Conservation (phyloP, 2,329 filamentous ascomycete species). For the Colletotrichum cuscutae region DNA sequence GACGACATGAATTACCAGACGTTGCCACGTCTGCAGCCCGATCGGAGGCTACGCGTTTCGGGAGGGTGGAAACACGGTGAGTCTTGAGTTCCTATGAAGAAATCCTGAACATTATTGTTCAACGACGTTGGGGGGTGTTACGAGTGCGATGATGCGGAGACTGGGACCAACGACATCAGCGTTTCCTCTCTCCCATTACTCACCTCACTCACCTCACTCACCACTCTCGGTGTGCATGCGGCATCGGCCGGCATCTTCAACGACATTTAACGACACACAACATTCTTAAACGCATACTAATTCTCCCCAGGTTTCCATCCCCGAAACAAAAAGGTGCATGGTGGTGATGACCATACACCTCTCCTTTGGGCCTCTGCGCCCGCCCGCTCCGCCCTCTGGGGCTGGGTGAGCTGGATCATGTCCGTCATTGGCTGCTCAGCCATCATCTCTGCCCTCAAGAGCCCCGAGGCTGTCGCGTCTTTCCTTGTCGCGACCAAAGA, state of each 20-base stretch:
- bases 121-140: too few relatives aligned
- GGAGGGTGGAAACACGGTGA: slow-evolving; percentile 33
- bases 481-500: slow-evolving; percentile 21
- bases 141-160: not conserved
- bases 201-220: not conserved
- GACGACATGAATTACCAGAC: slow-evolving; percentile 36
- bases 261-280: not conserved
- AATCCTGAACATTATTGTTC: too few relatives aligned
- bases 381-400: slow-evolving; percentile 44
- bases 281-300: not conserved
- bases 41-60: slow-evolving; percentile 31
- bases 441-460: slow-evolving; percentile 39
- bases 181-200: not conserved
- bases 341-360: slow-evolving; percentile 53
- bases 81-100: not conserved
- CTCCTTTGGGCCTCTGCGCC: slow-evolving; percentile 42
- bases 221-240: not conserved
- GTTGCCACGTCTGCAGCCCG: slow-evolving; percentile 28
- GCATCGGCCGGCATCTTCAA: not conserved
- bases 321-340: slow-evolving; percentile 39
- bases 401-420: slow-evolving; percentile 53
- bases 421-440: slow-evolving; percentile 53
- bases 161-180: not conserved
- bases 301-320: slow-evolving; percentile 21
- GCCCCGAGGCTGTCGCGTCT: slow-evolving; percentile 29